Base-by-base conservation (phyloP, 306 rosid genomes). In the Gynostemma pentaphyllum region DNA sequence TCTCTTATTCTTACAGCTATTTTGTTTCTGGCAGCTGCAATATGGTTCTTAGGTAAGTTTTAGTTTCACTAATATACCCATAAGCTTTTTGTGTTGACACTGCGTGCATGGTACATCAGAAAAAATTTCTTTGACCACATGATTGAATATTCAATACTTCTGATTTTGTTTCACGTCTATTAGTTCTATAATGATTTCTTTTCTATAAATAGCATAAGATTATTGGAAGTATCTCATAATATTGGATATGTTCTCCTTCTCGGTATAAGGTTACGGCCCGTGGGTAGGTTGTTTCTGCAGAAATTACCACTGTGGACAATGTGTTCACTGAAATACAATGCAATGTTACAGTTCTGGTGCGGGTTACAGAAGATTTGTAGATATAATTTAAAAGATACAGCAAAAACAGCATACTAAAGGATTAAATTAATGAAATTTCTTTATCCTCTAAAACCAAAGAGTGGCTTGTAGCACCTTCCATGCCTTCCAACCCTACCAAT, bases 21-120 rank as follows among this genome's bases (percentile, higher is more conserved):
- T 74, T 61, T 90, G 54, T 81, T 90, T 54, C 85, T 72, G 1
- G 82, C 96, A 23, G 87, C 95, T 21, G 80, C 57, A 45, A 66
- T 87, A 66, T 90, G 97, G 95, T 87, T 90, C 53, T 52, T 74
- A 2, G 97, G 97, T 87, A 71, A 69, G 74, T 76, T 57, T 71
- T 62, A 21, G 46, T 12, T 37, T 16, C 30, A 11, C 37, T 21
- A 19, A 5, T 21, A 36, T 5, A n/a, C n/a, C n/a, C 36, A 34
- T 57, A 5, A 57, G 9, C 64, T 57, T 27, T 39, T 37, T 60
- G 21, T 32, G 21, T 60, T 59, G 28, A 37, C 18, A 26, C 19
- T n/a, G 12, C 47, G 12, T n/a, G n/a, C n/a, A 0, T 36, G 45
- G 28, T 18, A 57, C 2, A 11, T 0, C 12, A 19, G 5, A 24